Evolutionary conservation across 23 red algal species (phyloP).

Genomic region (Chondrus crispus): DNA sequence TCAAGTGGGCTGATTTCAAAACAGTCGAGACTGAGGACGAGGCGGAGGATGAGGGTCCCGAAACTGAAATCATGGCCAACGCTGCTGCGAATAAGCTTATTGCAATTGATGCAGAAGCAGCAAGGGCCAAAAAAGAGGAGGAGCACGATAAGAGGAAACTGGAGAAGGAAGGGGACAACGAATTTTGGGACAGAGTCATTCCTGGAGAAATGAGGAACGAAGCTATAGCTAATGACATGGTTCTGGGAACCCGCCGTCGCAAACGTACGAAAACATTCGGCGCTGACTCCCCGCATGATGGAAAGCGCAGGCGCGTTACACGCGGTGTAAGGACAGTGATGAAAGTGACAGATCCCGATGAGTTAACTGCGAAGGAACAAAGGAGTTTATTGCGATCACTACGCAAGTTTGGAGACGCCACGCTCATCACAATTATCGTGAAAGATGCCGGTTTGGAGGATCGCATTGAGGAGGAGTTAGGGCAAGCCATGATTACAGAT

Average conservation of each 20-base stretch:
- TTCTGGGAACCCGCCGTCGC: constrained; percentile 59
- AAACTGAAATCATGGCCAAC: constrained; percentile 35
- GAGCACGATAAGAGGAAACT: constrained; percentile 44
- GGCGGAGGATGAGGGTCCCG: constrained; percentile 15
- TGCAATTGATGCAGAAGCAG: constrained; percentile 10
- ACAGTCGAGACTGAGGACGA: constrained; percentile 70
- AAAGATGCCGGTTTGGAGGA: constrained; percentile 70
- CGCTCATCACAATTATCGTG: constrained; percentile 27
- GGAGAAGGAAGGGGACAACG: constrained; percentile 63
- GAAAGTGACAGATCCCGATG: constrained; percentile 35
- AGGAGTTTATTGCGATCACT: constrained; percentile 59
- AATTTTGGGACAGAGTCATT: constrained; percentile 93
- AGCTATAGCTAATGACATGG: constrained; percentile 61
- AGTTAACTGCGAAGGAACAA: constrained; percentile 68
- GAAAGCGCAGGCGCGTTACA: constrained; percentile 23
- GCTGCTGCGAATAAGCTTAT: constrained; percentile 33
- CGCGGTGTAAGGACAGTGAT: neutral
- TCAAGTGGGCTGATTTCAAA: constrained; percentile 94
- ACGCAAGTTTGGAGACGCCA: constrained; percentile 77
- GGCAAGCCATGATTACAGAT: constrained; percentile 45
- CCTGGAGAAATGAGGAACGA: constrained; percentile 73
- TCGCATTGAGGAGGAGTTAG: constrained; percentile 58
- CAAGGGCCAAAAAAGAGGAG: constrained; percentile 8
- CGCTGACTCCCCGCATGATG: constrained; percentile 25
- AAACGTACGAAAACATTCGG: constrained; percentile 54